Conservation (phyloP, 2,329 filamentous ascomycete genomes). For the Cercospora nicotianae region DNA sequence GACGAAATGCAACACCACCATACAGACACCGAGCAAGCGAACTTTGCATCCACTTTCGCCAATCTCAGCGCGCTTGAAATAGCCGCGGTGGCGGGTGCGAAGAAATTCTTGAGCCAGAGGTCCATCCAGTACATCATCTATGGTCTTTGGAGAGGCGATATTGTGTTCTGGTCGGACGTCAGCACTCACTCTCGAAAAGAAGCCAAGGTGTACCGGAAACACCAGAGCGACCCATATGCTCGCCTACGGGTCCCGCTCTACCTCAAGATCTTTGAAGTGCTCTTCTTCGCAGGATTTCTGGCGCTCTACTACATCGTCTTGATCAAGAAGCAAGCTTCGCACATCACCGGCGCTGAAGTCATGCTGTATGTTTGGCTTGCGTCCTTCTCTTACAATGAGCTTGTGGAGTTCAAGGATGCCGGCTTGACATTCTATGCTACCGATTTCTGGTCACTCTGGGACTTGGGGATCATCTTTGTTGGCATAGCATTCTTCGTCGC, state of each 20-base stretch:
- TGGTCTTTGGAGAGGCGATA: constrained; percentile 82
- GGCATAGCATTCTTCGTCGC: constrained; percentile 63
- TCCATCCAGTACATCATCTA: constrained; percentile 81
- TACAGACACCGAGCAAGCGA: constrained; percentile 19
- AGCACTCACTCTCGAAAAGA: constrained; percentile 71
- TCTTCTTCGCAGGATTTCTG: constrained; percentile 77
- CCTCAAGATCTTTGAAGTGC: constrained; percentile 77
- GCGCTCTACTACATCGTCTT: constrained; percentile 84
- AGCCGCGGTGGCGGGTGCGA: constrained; percentile 75
- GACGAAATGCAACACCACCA: constrained; percentile 27
- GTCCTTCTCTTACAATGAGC: constrained; percentile 75
- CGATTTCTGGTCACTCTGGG: constrained; percentile 77
- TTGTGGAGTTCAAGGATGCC: constrained; percentile 81
- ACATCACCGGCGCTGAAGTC: constrained; percentile 68
- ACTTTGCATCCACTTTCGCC: constrained; percentile 65
- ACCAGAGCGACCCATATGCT: constrained; percentile 69
- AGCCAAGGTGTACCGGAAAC: constrained; percentile 71
- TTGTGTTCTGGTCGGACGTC: constrained; percentile 83
- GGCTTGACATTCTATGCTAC: constrained; percentile 82
- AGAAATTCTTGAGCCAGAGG: constrained; percentile 78
- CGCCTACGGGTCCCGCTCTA: constrained; percentile 78
- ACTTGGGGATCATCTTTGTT: constrained; percentile 39
- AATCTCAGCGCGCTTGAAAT: constrained; percentile 85
- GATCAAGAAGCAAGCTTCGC: constrained; percentile 64
- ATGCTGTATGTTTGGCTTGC: constrained; percentile 82